These are phyloP conservation scores for Cynara cardunculus DNA, from an alignment of 129 eudicot species.

Conservation along the genomic window DNA sequence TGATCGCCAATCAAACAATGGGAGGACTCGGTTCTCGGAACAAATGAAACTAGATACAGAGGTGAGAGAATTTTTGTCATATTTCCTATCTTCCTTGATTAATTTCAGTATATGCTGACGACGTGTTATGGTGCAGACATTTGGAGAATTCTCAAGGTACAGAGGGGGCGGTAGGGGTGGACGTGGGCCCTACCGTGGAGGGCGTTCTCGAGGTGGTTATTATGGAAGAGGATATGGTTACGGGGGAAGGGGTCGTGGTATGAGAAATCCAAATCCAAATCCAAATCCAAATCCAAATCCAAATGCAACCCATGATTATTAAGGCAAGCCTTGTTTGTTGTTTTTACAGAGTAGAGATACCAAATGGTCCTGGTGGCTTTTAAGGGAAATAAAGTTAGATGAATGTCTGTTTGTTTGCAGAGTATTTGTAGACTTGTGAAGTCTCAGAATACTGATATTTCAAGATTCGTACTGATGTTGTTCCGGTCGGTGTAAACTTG, in stretches of 20 bases:
- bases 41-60: constrained; percentile 90
- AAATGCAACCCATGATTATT: constrained; percentile 17
- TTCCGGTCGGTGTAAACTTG: neutral
- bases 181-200: constrained; percentile 75
- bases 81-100: neutral
- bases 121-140: constrained; percentile 54
- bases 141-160: constrained; percentile 84
- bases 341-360: neutral
- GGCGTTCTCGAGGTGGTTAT: constrained; percentile 41
- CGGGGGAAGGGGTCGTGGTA: constrained; percentile 71
- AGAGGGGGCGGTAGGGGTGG: constrained; percentile 89
- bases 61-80: constrained; percentile 31
- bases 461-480: neutral
- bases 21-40: constrained; percentile 76
- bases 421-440: neutral
- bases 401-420: neutral
- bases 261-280: constrained; percentile 34
- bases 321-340: neutral
- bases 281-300: neutral
- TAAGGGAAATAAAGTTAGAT: neutral
- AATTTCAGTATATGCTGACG: neutral
- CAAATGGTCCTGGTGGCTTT: neutral
- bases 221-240: constrained; percentile 66
- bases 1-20: constrained; percentile 60
- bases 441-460: too few species aligned